A percentile compares a stretch with the other conserved stretches of the same genome.
Conservation (phyloP, 2,329 filamentous ascomycete species). For the Fusarium torulosum region DNA sequence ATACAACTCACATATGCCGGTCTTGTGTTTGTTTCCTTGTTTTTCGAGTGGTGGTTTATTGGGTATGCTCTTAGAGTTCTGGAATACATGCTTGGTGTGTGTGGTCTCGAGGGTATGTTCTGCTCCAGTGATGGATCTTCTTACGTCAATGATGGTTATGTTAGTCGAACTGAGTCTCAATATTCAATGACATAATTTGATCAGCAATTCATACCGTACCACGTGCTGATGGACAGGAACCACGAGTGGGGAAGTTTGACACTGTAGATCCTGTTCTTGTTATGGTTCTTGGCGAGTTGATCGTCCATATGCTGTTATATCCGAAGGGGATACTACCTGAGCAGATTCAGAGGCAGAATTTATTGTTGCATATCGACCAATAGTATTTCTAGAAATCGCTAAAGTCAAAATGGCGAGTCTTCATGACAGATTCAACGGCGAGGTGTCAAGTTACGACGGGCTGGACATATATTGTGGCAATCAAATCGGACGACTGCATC, state of each 20-base stretch:
- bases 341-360: no score
- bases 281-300: no score
- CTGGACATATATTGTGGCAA: not conserved
- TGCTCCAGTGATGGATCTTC: not conserved
- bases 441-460: not conserved
- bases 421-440: not conserved
- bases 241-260: not conserved
- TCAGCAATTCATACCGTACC: not conserved
- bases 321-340: no score
- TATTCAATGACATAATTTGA: not conserved
- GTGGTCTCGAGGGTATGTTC: not conserved
- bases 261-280: not conserved
- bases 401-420: not conserved
- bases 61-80: not conserved
- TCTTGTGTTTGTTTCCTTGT: not conserved
- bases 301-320: not conserved
- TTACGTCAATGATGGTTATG: not conserved
- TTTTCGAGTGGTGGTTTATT: not conserved
- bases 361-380: no score
- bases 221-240: constrained; percentile 14
- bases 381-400: not conserved
- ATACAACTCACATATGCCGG: not conserved
- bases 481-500: not conserved
- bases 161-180: not conserved
- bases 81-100: not conserved